Evolutionary conservation across 257 asterid species (phyloP).

Genomic region (Rubia yunnanensis): DNA sequence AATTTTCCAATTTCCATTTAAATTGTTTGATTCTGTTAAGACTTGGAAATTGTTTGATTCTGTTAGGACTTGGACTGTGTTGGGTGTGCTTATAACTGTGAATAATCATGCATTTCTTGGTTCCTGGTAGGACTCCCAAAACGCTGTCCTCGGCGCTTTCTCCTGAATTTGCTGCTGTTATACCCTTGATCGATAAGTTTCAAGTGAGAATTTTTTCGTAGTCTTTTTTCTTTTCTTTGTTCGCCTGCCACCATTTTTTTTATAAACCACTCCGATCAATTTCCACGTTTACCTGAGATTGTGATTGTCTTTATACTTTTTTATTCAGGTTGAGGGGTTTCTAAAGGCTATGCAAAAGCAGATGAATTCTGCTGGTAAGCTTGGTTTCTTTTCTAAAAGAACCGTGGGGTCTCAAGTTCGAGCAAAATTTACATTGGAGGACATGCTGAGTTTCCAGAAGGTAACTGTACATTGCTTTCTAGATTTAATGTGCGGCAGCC

Average conservation of each 20-base stretch:
- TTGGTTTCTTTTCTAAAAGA: slow-evolving; percentile 84
- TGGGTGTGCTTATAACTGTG: not conserved
- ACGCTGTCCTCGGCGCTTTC: slow-evolving; percentile 75
- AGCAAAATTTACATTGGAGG: slow-evolving; percentile 87
- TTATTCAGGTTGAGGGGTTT: slow-evolving; percentile 77
- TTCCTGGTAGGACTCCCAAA: slow-evolving; percentile 66
- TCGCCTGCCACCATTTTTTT: not conserved
- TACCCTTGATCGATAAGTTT: slow-evolving; percentile 83
- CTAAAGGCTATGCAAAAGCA: slow-evolving; percentile 97
- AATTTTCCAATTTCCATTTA: not conserved
- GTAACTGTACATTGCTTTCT: slow-evolving; percentile 29
- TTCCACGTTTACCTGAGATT: not conserved
- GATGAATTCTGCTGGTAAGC: slow-evolving; percentile 71
- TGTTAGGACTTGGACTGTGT: not conserved
- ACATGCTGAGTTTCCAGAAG: slow-evolving; percentile 95
- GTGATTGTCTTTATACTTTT: slow-evolving; percentile 8
- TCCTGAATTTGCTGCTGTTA: slow-evolving; percentile 84
- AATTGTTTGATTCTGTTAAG: not conserved
- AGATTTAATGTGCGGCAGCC: not conserved
- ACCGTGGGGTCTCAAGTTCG: slow-evolving; percentile 62
- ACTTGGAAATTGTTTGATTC: not conserved
- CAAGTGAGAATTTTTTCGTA: slow-evolving; percentile 41
- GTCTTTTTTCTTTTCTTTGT: not conserved
- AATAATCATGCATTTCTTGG: slow-evolving; percentile 11
- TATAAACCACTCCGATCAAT: not conserved